Evolutionary conservation across 306 rosid genomes (phyloP).

Genomic region (Prunus mume): DNA sequence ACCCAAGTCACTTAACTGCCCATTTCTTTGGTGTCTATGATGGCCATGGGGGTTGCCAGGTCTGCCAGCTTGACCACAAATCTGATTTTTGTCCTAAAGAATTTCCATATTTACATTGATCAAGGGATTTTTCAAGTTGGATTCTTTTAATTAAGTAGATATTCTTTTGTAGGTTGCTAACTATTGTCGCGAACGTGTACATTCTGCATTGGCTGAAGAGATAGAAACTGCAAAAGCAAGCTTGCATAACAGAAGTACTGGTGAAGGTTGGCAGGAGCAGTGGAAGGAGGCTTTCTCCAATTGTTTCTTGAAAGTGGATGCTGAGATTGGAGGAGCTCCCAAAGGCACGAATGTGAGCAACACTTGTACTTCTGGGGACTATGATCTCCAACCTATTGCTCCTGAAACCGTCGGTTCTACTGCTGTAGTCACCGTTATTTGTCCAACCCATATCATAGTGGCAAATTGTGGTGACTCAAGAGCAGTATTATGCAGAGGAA

Average conservation of each 20-base stretch:
- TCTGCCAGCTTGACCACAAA: slow-evolving; percentile 10
- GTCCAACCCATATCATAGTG: slow-evolving; percentile 54
- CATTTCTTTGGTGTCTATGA: slow-evolving; percentile 82
- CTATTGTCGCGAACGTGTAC: slow-evolving; percentile 67
- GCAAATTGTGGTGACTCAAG: slow-evolving; percentile 88
- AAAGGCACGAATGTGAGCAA: slow-evolving; percentile 20
- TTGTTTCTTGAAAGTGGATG: slow-evolving; percentile 65
- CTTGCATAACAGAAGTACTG: slow-evolving; percentile 19
- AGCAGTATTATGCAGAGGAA: slow-evolving; percentile 76
- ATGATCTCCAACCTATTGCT: slow-evolving; percentile 39
- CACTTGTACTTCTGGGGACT: slow-evolving; percentile 21
- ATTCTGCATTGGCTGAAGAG: slow-evolving; percentile 62
- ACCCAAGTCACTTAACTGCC: slow-evolving; percentile 26
- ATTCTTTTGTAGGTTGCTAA: slow-evolving; percentile 62
- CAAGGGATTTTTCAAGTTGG: slow-evolving; percentile 15
- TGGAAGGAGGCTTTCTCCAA: slow-evolving; percentile 63
- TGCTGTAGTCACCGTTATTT: slow-evolving; percentile 68
- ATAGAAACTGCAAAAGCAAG: slow-evolving; percentile 40
- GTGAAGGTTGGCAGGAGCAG: slow-evolving; percentile 39
- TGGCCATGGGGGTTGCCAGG: slow-evolving; percentile 89
- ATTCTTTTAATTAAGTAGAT: slow-evolving; percentile 8
- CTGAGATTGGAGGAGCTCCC: slow-evolving; percentile 54
- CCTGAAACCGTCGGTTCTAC: slow-evolving; percentile 86
- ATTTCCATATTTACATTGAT: background rate
- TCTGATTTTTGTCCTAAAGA: background rate